Base-by-base conservation (phyloP, 352 stramenopile species). In the Phytophthora cryptogea region DNA sequence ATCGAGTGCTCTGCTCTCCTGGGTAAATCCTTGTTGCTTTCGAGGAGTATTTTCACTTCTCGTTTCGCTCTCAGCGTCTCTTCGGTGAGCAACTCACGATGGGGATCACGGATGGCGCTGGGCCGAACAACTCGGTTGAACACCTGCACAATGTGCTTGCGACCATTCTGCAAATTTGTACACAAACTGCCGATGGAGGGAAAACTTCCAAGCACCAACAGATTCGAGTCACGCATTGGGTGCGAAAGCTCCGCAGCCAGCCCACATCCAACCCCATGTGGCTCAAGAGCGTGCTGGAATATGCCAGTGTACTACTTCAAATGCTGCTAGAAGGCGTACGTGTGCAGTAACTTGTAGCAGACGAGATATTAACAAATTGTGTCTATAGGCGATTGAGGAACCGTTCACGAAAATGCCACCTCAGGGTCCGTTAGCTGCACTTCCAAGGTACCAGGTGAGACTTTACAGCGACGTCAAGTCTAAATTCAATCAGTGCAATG, bases 331-430 rank as follows among this genome's bases (percentile, higher is more conserved):
- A 82, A 31, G 65, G 74, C n/a, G 78, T 90, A 65, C n/a, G 79
- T 46, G 11, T 6, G 5, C 27, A 10, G 1, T 23, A 23, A 41
- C 6, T 6, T 52, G 39, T 56, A 4, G 14, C n/a, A n/a, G 8
- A 43, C 17, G 20, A 26, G 8, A 35, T 20, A 23, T 20, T 55
- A 31, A 47, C 4, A 54, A 6, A 28, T 42, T 13, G 14, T 2
- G 8, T 30, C 36, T 23, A n/a, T 20, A 90, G 76, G 48, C 59
- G 8, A 20, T 89, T n/a, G 64, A 74, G 5, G 75, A 85, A 33
- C 78, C 75, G 1, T 88, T 90, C 59, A 71, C 70, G 11, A 86
- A 76, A 64, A 84, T 90, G 68, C 77, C 81, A 11, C 75, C 81
- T 10, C 72, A 88, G 57, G 81, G 79, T 5, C 77, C 75, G 16